Conservation (phyloP, 2,329 filamentous ascomycete species). For the Fusarium vanettenii region DNA sequence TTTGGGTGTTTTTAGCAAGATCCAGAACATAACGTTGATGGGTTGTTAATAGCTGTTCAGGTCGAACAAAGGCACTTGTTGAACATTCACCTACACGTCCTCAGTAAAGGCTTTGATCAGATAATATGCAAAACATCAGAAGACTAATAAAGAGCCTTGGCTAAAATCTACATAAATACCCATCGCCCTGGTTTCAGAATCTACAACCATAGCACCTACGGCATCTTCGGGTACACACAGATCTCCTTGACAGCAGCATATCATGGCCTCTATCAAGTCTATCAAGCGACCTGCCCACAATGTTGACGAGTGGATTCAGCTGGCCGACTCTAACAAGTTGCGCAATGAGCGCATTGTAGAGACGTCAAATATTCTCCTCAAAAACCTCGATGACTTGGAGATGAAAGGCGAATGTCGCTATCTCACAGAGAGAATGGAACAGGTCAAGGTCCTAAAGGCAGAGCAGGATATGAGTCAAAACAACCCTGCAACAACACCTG, state of each 20-base stretch:
- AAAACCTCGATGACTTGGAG: not conserved
- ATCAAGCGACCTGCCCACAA: not conserved
- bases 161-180: not conserved
- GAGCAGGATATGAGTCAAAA: not conserved
- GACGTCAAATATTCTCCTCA: not conserved
- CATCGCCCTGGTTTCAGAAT: too few relatives aligned
- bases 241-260: not conserved
- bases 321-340: not conserved
- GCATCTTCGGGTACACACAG: not conserved
- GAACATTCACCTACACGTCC: not conserved
- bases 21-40: not conserved
- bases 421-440: not conserved
- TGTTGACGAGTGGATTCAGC: not conserved
- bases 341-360: not conserved
- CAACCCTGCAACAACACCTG: not conserved
- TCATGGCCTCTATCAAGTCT: not conserved
- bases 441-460: not conserved
- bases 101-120: not conserved
- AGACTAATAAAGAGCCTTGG: not conserved
- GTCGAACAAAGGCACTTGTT: not conserved
- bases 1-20: not conserved
- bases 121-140: not conserved
- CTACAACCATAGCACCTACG: not conserved
- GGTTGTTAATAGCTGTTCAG: not conserved
- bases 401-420: not conserved